Percentiles rank a stretch among this genome's conserved stretches.
Evolutionary conservation across 2,329 filamentous ascomycete genomes (phyloP).

Genomic region (Talaromyces sp.): DNA sequence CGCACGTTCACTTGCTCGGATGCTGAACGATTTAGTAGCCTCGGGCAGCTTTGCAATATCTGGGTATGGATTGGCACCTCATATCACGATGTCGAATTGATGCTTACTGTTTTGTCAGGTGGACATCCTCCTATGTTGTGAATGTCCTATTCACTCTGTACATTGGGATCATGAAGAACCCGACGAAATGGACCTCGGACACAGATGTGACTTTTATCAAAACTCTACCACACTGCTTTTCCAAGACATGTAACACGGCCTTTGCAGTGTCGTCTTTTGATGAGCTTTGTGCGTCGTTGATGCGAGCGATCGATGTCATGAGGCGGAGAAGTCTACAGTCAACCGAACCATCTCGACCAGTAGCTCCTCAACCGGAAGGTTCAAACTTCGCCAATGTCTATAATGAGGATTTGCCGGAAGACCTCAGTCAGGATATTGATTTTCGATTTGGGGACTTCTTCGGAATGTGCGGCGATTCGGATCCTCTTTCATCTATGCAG

Average conservation of each 20-base stretch:
- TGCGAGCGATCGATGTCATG: background rate
- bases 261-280: background rate
- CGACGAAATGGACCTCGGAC: background rate
- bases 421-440: background rate
- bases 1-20: background rate
- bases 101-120: background rate
- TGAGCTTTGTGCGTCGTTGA: background rate
- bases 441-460: background rate
- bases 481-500: background rate
- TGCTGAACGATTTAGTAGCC: background rate
- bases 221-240: background rate
- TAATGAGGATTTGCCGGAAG: background rate
- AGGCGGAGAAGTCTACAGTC: background rate
- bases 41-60: background rate
- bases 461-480: background rate
- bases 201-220: background rate
- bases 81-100: background rate
- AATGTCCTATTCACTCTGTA: background rate
- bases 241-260: background rate
- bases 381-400: background rate
- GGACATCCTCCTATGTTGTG: background rate
- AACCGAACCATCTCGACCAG: background rate
- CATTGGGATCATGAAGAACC: background rate
- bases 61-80: background rate
- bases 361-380: background rate